Evolutionary conservation across 2,329 filamentous ascomycete species (phyloP).

Genomic region (Fusarium duplospermum): DNA sequence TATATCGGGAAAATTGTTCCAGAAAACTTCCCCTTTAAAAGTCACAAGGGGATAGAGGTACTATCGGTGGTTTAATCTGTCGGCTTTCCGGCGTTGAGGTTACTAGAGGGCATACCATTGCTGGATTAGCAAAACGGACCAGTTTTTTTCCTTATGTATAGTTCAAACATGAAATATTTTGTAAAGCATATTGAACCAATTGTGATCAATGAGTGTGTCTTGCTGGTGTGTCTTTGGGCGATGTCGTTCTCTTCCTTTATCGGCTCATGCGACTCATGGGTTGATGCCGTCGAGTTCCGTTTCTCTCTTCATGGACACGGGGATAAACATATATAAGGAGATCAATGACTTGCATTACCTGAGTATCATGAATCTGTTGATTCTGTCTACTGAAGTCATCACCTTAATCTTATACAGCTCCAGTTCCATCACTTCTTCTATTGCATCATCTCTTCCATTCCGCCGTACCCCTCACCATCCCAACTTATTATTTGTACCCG

Average conservation of each 20-base stretch:
- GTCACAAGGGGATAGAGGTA: background rate
- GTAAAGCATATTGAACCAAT: background rate
- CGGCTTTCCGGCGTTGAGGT: conserved; percentile 21
- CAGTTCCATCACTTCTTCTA: background rate
- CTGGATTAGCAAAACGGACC: conserved; percentile 16
- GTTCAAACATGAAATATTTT: background rate
- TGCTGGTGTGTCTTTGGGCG: conserved; percentile 15
- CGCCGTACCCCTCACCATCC: background rate
- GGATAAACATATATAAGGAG: background rate
- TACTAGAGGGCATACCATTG: conserved; percentile 15
- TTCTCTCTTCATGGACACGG: conserved; percentile 40
- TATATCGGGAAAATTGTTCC: background rate
- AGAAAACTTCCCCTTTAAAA: background rate
- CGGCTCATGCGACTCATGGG: conserved; percentile 38
- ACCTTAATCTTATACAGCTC: conserved; percentile 13
- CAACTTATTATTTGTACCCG: background rate
- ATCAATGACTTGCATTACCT: background rate
- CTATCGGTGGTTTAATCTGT: conserved; percentile 2
- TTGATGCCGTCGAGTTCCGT: conserved; percentile 40
- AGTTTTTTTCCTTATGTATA: background rate
- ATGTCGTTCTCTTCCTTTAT: conserved; percentile 30
- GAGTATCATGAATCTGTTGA: background rate
- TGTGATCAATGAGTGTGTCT: background rate
- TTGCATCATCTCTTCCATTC: background rate
- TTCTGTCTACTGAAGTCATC: background rate